Evolutionary conservation across 2,329 filamentous ascomycete genomes (phyloP).

Genomic region (Alternaria consortialis): DNA sequence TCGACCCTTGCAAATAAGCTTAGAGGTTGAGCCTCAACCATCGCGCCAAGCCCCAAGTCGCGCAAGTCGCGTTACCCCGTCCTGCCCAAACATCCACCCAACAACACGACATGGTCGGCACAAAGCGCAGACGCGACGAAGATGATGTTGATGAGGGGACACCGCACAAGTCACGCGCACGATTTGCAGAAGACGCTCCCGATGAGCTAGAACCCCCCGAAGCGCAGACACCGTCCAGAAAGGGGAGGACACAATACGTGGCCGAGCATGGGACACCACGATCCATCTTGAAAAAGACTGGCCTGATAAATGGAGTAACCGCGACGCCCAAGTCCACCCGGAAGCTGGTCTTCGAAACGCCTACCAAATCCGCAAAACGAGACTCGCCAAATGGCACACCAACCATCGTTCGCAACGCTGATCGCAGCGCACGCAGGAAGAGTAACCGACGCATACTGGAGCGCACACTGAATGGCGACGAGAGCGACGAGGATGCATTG

Average conservation of each 20-base stretch:
- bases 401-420: conserved; percentile 72
- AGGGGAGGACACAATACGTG: conserved; percentile 30
- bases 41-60: conserved; percentile 26
- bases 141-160: conserved; percentile 31
- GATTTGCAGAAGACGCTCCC: conserved; percentile 18
- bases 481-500: conserved; percentile 73
- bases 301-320: conserved; percentile 29
- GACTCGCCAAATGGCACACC: conserved; percentile 62
- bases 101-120: conserved; percentile 39
- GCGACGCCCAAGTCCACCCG: conserved; percentile 56
- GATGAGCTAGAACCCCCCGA: conserved; percentile 34
- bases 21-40: conserved; percentile 1
- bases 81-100: conserved; percentile 12
- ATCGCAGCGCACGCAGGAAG: conserved; percentile 87
- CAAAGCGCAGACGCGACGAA: conserved; percentile 43
- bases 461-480: conserved; percentile 69
- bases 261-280: conserved; percentile 42
- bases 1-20: neutral
- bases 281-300: conserved; percentile 47
- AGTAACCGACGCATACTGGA: conserved; percentile 80
- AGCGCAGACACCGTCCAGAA: conserved; percentile 44
- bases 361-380: conserved; percentile 48
- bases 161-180: conserved; percentile 41
- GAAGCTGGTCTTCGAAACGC: conserved; percentile 59
- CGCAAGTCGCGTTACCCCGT: conserved; percentile 34